phyloP scores from a whole-genome alignment of 257 asterid species.

The Mitragyna speciosa region DNA sequence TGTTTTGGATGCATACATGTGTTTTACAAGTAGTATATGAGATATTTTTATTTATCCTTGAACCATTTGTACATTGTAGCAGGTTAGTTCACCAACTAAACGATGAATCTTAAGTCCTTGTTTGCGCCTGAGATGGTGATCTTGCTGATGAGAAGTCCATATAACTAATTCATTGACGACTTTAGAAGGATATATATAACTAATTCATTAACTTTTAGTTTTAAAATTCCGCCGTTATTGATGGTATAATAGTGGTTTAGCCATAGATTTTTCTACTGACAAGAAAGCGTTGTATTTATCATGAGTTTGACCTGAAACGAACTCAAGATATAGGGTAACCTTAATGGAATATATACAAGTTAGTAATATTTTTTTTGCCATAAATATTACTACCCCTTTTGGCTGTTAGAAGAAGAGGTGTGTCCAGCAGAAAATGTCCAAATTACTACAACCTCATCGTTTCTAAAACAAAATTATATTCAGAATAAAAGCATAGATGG shows the following conservation, averaged over 20 bases:
- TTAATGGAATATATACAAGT: not conserved
- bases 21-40: not conserved
- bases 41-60: not conserved
- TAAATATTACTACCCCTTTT: too few species aligned
- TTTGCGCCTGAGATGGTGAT: not conserved
- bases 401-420: not conserved
- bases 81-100: slow-evolving; percentile 71
- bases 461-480: too few species aligned
- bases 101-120: slow-evolving; percentile 17
- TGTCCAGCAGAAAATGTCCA: not conserved
- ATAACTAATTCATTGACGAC: slow-evolving; percentile 18
- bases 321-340: not conserved
- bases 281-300: not conserved
- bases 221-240: not conserved
- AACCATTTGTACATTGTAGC: not conserved
- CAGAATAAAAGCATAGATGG: not conserved
- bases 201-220: not conserved
- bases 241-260: not conserved
- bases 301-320: not conserved
- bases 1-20: slow-evolving; percentile 16
- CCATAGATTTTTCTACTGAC: not conserved
- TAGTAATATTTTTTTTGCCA: too few species aligned
- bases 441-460: not conserved
- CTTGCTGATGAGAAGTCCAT: slow-evolving; percentile 1
- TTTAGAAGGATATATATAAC: not conserved